Evolutionary conservation across 176 grass and related monocot species (phyloP).

Genomic region (Oryza officinalis): DNA sequence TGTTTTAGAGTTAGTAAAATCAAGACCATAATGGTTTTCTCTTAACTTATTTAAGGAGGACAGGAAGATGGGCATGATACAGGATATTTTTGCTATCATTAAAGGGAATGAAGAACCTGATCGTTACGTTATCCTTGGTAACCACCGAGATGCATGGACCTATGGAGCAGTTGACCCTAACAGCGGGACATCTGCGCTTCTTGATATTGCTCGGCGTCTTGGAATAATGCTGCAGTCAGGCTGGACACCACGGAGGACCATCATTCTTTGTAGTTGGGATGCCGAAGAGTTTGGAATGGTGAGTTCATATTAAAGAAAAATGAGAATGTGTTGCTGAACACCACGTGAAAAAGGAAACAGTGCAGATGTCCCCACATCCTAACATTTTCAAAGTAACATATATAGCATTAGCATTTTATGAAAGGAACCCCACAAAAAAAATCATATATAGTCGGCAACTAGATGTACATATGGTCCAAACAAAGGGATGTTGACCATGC

Average conservation of each 20-base stretch:
- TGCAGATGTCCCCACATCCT: background rate
- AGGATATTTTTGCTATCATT: conserved; percentile 69
- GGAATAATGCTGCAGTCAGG: conserved; percentile 77
- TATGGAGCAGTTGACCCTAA: conserved; percentile 97
- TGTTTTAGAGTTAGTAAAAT: background rate
- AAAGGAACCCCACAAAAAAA: background rate
- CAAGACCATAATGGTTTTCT: conserved; percentile 17
- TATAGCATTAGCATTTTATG: background rate
- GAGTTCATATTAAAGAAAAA: conserved; percentile 35
- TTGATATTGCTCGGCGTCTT: conserved; percentile 76
- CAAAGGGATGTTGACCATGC: background rate
- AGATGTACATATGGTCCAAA: background rate
- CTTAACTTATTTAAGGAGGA: conserved; percentile 74
- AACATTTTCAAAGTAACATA: background rate
- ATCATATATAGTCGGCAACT: background rate
- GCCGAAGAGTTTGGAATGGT: conserved; percentile 99
- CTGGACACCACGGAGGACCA: conserved; percentile 85
- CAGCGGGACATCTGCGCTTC: conserved; percentile 84
- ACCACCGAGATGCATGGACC: conserved; percentile 98
- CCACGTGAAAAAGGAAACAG: background rate
- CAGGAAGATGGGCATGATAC: conserved; percentile 58
- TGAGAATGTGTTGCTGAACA: background rate
- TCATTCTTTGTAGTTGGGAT: conserved; percentile 96
- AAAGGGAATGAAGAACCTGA: conserved; percentile 81
- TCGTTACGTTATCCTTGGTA: conserved; percentile 88